A percentile compares a stretch with the other conserved stretches of the same genome.
Evolutionary conservation across 2,329 filamentous ascomycete species (phyloP).

Genomic region (Phialophora chinensis): DNA sequence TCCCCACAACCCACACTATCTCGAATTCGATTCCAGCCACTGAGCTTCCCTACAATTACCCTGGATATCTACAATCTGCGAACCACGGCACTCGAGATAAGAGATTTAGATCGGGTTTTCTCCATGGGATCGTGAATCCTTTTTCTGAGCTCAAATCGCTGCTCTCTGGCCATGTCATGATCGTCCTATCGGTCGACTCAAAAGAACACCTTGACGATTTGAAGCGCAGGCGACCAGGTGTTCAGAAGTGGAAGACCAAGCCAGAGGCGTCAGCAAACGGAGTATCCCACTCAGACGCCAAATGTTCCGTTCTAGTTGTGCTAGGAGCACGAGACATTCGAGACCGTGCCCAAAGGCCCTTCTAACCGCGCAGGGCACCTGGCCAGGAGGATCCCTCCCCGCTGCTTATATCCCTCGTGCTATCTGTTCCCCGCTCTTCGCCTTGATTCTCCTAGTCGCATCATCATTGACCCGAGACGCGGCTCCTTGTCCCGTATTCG

Average conservation of each 20-base stretch:
- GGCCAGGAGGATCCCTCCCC: not conserved
- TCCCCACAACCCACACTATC: constrained; percentile 10
- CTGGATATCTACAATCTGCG: constrained; percentile 1
- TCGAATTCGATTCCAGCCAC: not conserved
- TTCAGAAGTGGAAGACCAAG: not conserved
- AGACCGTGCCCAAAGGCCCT: not conserved
- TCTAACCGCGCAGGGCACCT: no score
- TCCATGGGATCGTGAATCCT: constrained; percentile 1
- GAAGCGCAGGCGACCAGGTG: not conserved
- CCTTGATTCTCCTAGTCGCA: constrained; percentile 6
- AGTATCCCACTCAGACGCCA: constrained; percentile 15
- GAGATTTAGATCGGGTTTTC: constrained; percentile 15
- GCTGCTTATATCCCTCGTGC: not conserved
- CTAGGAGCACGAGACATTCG: constrained; percentile 15
- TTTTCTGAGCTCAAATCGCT: not conserved
- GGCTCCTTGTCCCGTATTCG: not conserved
- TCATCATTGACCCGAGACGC: constrained; percentile 18
- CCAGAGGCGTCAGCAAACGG: constrained; percentile 3
- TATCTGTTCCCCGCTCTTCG: not conserved
- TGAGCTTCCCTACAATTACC: not conserved
- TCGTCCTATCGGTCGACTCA: not conserved
- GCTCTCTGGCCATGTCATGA: not conserved
- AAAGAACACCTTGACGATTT: not conserved
- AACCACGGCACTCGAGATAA: constrained; percentile 13
- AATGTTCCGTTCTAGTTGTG: not conserved